These are phyloP conservation scores for Cyberlindnera japonica DNA, from an alignment of 805 yeast species.

Conservation along the genomic window DNA sequence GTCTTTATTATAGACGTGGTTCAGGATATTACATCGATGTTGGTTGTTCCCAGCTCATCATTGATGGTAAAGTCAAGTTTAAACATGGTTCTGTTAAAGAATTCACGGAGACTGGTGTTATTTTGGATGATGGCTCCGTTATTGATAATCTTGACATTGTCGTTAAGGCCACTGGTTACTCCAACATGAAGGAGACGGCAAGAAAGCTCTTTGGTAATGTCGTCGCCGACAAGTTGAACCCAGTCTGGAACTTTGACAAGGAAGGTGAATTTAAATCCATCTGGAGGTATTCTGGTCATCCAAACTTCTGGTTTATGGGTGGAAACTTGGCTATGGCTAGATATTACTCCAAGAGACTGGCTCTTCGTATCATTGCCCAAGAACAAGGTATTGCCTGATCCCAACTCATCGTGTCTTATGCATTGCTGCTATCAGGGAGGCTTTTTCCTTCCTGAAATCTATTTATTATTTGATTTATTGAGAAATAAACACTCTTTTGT, in stretches of 20 bases:
- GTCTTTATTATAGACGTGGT: constrained; percentile 38
- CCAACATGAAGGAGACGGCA: constrained; percentile 41
- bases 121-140: constrained; percentile 36
- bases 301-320: constrained; percentile 40
- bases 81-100: constrained; percentile 34
- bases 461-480: too few relatives aligned
- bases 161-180: constrained; percentile 44
- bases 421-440: too few relatives aligned
- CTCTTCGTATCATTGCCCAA: constrained; percentile 38
- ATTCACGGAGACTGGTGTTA: constrained; percentile 37
- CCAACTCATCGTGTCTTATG: too few relatives aligned
- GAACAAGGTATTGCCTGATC: constrained; percentile 28
- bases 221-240: constrained; percentile 34
- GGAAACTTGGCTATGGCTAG: constrained; percentile 40
- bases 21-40: constrained; percentile 47
- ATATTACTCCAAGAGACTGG: constrained; percentile 37
- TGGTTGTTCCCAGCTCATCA: constrained; percentile 39
- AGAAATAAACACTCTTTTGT: too few relatives aligned
- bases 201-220: constrained; percentile 35
- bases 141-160: constrained; percentile 35
- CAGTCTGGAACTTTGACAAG: constrained; percentile 41
- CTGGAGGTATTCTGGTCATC: constrained; percentile 39
- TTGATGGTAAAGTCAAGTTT: constrained; percentile 36
- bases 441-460: too few relatives aligned
- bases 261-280: constrained; percentile 41